phyloP scores from a whole-genome alignment of 257 asterid genomes.

The Salvia hispanica region DNA sequence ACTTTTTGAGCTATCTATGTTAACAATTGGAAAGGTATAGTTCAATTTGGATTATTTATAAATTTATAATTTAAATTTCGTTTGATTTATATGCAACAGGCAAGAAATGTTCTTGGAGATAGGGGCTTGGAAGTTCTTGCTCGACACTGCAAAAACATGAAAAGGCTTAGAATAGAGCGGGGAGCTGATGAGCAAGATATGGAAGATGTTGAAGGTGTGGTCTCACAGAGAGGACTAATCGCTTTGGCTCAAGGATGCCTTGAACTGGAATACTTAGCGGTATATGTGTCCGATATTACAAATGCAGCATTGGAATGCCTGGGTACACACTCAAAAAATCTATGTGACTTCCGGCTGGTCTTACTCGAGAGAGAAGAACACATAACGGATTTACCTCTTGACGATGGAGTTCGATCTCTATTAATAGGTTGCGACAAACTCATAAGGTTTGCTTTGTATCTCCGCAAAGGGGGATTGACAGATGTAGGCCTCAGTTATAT shows the following conservation, averaged over 20 bases:
- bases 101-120: constrained; percentile 83
- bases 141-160: constrained; percentile 48
- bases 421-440: constrained; percentile 64
- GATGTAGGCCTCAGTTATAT: constrained; percentile 74
- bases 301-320: constrained; percentile 57
- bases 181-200: constrained; percentile 53
- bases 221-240: constrained; percentile 48
- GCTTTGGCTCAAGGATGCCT: constrained; percentile 56
- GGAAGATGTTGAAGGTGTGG: constrained; percentile 56
- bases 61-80: neutral
- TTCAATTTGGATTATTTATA: neutral
- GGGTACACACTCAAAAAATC: constrained; percentile 57
- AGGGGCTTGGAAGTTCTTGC: constrained; percentile 82
- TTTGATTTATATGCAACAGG: constrained; percentile 35
- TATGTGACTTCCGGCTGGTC: constrained; percentile 74
- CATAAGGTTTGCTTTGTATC: constrained; percentile 74
- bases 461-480: constrained; percentile 70
- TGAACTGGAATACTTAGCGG: constrained; percentile 48
- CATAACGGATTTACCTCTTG: constrained; percentile 78
- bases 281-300: constrained; percentile 51
- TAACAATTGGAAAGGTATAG: no score
- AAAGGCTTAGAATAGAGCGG: constrained; percentile 50
- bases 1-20: neutral
- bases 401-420: constrained; percentile 73
- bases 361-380: constrained; percentile 63